These are phyloP conservation scores for Scheffersomyces amazonensis DNA, from an alignment of 805 yeast species.

Conservation along the genomic window DNA sequence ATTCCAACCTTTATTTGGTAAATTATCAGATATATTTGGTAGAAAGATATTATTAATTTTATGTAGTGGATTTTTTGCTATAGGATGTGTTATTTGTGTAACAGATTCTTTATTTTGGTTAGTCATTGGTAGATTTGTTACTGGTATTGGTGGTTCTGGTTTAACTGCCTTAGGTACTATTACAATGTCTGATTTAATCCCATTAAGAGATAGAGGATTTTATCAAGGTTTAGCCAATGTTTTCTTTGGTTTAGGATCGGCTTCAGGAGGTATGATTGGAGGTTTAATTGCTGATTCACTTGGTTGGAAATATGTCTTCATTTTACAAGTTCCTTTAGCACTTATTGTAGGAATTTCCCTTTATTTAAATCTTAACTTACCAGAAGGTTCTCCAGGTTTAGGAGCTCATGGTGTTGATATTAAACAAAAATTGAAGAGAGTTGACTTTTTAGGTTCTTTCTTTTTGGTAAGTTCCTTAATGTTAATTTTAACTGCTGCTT, in stretches of 20 bases:
- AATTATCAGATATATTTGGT: slow-evolving; percentile 70
- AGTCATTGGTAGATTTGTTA: slow-evolving; percentile 62
- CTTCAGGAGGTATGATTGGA: slow-evolving; percentile 42
- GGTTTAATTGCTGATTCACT: slow-evolving; percentile 54
- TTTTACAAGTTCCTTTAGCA: slow-evolving; percentile 42
- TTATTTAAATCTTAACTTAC: slow-evolving; percentile 40
- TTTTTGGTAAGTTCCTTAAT: slow-evolving; percentile 58
- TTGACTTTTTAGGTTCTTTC: slow-evolving; percentile 67
- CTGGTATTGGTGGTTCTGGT: slow-evolving; percentile 94
- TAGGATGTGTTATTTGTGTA: slow-evolving; percentile 56
- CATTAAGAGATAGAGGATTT: slow-evolving; percentile 72
- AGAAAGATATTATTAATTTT: slow-evolving; percentile 50
- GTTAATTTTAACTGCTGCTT: slow-evolving; percentile 59
- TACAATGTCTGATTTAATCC: slow-evolving; percentile 71
- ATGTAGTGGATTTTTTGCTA: slow-evolving; percentile 53
- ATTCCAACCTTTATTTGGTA: slow-evolving; percentile 72
- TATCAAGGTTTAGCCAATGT: slow-evolving; percentile 83
- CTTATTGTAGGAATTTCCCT: slow-evolving; percentile 38
- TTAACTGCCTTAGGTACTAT: slow-evolving; percentile 73
- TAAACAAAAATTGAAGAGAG: slow-evolving; percentile 48
- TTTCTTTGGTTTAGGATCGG: slow-evolving; percentile 68
- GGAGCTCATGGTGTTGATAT: slow-evolving; percentile 48
- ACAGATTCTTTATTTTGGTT: slow-evolving; percentile 46
- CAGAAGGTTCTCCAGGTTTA: slow-evolving; percentile 54
- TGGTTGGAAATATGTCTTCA: slow-evolving; percentile 50